phyloP scores from a whole-genome alignment of 371 early-diverging fungal genomes.

The Fennellomyces sp. region DNA sequence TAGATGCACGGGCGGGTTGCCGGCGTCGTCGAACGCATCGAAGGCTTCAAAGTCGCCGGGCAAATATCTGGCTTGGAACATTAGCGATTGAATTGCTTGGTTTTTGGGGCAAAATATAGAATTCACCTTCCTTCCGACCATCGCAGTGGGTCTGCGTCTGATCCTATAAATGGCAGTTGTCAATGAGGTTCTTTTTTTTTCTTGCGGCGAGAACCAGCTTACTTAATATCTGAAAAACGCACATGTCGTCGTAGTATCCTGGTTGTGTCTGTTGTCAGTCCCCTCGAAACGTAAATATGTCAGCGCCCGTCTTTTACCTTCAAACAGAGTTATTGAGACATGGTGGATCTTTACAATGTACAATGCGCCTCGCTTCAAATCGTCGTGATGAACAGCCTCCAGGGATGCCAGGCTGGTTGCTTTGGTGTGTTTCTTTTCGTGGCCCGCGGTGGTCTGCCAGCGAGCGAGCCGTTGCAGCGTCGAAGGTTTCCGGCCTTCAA shows the following conservation, averaged over 20 bases:
- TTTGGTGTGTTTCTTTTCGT: not conserved
- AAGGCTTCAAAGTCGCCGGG: slow-evolving; percentile 49
- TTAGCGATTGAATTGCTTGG: not conserved
- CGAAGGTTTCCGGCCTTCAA: not conserved
- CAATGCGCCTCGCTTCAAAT: slow-evolving; percentile 32
- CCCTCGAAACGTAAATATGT: not conserved
- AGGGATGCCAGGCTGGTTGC: not conserved
- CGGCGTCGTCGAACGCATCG: slow-evolving; percentile 46
- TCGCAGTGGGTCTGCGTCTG: slow-evolving; percentile 35
- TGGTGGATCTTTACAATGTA: slow-evolving; percentile 34
- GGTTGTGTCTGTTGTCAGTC: too few relatives aligned
- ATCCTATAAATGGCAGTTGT: too few relatives aligned
- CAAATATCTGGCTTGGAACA: slow-evolving; percentile 28
- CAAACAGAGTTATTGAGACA: slow-evolving; percentile 35
- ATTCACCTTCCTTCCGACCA: slow-evolving; percentile 47
- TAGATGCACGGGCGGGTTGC: slow-evolving; percentile 46
- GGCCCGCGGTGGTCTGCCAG: not conserved
- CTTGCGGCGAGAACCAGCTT: too few relatives aligned
- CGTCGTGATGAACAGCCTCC: slow-evolving; percentile 25
- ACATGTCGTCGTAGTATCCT: slow-evolving; percentile 48
- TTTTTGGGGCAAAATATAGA: not conserved
- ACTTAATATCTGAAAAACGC: slow-evolving; percentile 38
- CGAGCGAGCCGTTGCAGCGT: slow-evolving; percentile 9
- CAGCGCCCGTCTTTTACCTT: slow-evolving; percentile 24
- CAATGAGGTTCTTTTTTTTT: too few relatives aligned